Percentiles rank a stretch among this genome's conserved stretches.
Evolutionary conservation across 768 basidiomycete species (phyloP).

Genomic region (Sarcomyxa edulis): DNA sequence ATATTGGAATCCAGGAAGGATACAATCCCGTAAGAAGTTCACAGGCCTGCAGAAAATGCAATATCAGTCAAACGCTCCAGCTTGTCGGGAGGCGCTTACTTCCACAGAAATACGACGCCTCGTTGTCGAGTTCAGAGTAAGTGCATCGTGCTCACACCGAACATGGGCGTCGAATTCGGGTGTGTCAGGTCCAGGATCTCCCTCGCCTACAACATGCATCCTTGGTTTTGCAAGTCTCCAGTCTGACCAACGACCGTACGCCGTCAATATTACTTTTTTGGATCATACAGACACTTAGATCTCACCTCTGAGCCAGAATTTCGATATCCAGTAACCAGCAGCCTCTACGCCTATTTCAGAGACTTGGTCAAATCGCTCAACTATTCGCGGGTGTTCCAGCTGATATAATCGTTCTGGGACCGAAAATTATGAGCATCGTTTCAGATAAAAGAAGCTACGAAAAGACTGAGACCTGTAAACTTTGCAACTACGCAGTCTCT

Average conservation of each 20-base stretch:
- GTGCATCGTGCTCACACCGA: conserved; percentile 62
- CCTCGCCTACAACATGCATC: conserved; percentile 58
- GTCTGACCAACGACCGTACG: too few relatives aligned
- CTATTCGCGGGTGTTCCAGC: conserved; percentile 58
- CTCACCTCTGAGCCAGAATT: conserved; percentile 71
- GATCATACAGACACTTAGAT: conserved; percentile 7
- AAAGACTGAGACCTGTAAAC: conserved; percentile 46
- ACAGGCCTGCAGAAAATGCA: conserved; percentile 40
- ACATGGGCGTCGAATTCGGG: conserved; percentile 54
- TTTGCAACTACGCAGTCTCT: conserved; percentile 45
- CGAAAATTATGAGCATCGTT: conserved; percentile 4
- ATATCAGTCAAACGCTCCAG: conserved; percentile 6
- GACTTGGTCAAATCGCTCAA: conserved; percentile 52
- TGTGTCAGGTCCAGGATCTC: conserved; percentile 67
- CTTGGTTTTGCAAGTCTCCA: conserved; percentile 70
- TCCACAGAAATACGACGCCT: conserved; percentile 60
- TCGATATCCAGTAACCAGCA: conserved; percentile 68
- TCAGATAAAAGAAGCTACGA: too few relatives aligned
- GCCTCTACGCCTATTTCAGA: conserved; percentile 36
- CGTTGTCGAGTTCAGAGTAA: conserved; percentile 49
- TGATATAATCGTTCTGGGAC: conserved; percentile 62
- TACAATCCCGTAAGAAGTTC: conserved; percentile 51
- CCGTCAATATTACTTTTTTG: background rate
- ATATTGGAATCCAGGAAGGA: conserved; percentile 58
- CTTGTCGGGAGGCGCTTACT: conserved; percentile 27